Evolutionary conservation across 192 early-diverging fungal species (phyloP).

Genomic region (Coemansia sp.): DNA sequence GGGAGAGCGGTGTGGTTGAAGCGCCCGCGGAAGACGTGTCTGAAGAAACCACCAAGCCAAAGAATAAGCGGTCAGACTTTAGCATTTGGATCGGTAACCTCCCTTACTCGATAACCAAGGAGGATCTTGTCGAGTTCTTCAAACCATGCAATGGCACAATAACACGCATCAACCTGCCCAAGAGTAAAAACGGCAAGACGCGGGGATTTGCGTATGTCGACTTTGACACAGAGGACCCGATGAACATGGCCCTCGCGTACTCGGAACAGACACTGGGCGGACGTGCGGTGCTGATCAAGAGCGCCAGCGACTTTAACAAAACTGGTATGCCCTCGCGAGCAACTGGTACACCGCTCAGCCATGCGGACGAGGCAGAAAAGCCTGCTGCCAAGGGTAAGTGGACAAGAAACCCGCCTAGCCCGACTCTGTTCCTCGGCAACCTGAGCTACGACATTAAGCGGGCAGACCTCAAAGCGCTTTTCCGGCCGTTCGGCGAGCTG

Average conservation of each 20-base stretch:
- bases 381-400: slow-evolving; percentile 43
- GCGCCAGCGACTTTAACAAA: slow-evolving; percentile 61
- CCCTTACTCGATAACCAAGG: slow-evolving; percentile 59
- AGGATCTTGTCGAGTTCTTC: slow-evolving; percentile 62
- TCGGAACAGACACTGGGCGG: slow-evolving; percentile 63
- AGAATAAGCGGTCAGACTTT: slow-evolving; percentile 58
- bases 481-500: slow-evolving; percentile 64
- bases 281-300: slow-evolving; percentile 67
- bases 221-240: slow-evolving; percentile 58
- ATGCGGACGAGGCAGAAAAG: neutral
- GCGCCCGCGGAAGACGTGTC: neutral
- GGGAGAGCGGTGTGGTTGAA: neutral
- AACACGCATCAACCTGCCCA: slow-evolving; percentile 47
- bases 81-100: slow-evolving; percentile 76
- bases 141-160: slow-evolving; percentile 39
- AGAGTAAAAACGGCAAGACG: slow-evolving; percentile 33
- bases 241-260: slow-evolving; percentile 60
- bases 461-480: slow-evolving; percentile 56
- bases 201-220: slow-evolving; percentile 73
- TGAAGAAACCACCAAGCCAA: slow-evolving; percentile 17
- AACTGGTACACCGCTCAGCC: neutral
- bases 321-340: slow-evolving; percentile 55
- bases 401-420: slow-evolving; percentile 59
- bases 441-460: slow-evolving; percentile 60
- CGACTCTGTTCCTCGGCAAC: slow-evolving; percentile 71